Conservation (phyloP, 1,139 yeast genomes). For the Hanseniaspora uvarum region DNA sequence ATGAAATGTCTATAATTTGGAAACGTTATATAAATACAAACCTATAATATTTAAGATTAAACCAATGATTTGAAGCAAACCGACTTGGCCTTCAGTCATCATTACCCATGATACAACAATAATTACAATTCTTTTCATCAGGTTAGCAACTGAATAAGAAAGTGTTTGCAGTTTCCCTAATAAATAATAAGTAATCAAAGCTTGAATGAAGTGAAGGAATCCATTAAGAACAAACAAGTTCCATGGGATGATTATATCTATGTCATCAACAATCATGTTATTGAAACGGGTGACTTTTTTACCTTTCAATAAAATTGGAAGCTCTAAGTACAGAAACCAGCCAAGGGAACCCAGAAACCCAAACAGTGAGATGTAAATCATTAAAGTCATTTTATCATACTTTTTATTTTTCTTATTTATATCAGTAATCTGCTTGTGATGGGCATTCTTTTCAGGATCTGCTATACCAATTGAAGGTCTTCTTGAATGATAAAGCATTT, state of each 20-base stretch:
- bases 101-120: constrained; percentile 56
- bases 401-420: constrained; percentile 22
- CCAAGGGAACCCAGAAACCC: constrained; percentile 78
- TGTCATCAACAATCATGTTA: constrained; percentile 20
- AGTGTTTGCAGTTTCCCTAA: constrained; percentile 85
- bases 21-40: constrained; percentile 27
- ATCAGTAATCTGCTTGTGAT: neutral
- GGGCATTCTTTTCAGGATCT: neutral
- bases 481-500: neutral
- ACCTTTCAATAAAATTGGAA: constrained; percentile 29
- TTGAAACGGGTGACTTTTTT: constrained; percentile 17
- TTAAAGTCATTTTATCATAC: constrained; percentile 74
- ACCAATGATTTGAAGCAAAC: constrained; percentile 25
- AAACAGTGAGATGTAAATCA: constrained; percentile 70
- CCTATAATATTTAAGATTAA: constrained; percentile 27
- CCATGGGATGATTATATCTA: constrained; percentile 31
- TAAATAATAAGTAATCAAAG: constrained; percentile 79
- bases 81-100: constrained; percentile 22
- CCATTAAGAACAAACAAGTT: constrained; percentile 45
- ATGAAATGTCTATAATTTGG: constrained; percentile 19
- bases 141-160: constrained; percentile 84
- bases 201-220: constrained; percentile 73
- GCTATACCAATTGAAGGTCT: neutral
- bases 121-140: constrained; percentile 79
- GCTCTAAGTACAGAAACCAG: constrained; percentile 63